A percentile compares a stretch with the other conserved stretches of the same genome.
Conservation (phyloP, 1,139 yeast genomes). For the Nakaseomyces delphensis region DNA sequence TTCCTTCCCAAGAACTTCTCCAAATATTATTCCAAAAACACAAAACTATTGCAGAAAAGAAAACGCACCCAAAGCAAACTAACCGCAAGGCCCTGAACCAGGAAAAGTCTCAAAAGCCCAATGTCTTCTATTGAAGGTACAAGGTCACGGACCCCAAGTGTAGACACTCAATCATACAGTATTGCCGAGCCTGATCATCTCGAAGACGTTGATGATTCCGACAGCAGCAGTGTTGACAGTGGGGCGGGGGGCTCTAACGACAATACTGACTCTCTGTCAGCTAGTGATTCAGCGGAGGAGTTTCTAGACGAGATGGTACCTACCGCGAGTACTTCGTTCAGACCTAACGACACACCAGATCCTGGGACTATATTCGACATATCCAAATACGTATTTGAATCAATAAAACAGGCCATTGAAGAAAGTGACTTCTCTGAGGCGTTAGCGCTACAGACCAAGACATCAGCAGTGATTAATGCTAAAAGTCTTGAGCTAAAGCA, state of each 20-base stretch:
- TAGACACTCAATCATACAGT: constrained; percentile 25
- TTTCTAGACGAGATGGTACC: constrained; percentile 17
- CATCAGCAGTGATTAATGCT: constrained; percentile 28
- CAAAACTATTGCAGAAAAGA: no score
- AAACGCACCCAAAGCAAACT: no score
- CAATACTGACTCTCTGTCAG: constrained; percentile 7
- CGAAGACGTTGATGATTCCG: constrained; percentile 1
- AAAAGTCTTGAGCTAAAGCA: constrained; percentile 27
- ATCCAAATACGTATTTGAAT: constrained; percentile 26
- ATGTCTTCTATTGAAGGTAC: not conserved
- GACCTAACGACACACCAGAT: constrained; percentile 19
- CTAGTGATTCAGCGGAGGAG: constrained; percentile 10
- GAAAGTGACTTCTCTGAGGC: constrained; percentile 29
- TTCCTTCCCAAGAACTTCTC: no score
- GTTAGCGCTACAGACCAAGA: constrained; percentile 27
- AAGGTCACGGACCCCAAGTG: constrained; percentile 22
- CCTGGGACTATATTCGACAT: constrained; percentile 28
- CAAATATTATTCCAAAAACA: no score
- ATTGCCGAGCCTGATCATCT: constrained; percentile 20
- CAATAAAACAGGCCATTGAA: constrained; percentile 24
- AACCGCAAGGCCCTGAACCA: no score
- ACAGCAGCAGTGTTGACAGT: not conserved
- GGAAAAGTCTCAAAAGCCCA: no score
- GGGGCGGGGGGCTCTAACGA: constrained; percentile 3
- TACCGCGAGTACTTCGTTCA: constrained; percentile 13